A percentile compares a stretch with the other conserved stretches of the same genome.
phyloP scores from a whole-genome alignment of 116 monocot genomes.

The Trichopus zeylanicus region DNA sequence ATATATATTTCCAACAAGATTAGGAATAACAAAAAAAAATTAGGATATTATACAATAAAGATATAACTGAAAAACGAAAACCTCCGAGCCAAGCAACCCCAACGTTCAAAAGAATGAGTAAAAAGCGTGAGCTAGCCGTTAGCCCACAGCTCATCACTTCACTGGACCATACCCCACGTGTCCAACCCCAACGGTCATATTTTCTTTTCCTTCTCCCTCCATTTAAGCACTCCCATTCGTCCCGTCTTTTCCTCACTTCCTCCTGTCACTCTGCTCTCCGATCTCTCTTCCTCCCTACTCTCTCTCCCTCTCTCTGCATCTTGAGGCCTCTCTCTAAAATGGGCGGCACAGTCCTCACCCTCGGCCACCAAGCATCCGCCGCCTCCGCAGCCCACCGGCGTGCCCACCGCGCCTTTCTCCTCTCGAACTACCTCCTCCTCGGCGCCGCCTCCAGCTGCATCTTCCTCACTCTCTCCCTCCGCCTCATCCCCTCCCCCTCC shows the following conservation, averaged over 20 bases:
- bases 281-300: not conserved
- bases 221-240: not conserved
- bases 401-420: slow-evolving; percentile 46
- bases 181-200: no score
- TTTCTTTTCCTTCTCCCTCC: no score
- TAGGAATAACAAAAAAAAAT: no score
- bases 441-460: slow-evolving; percentile 54
- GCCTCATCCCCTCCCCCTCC: slow-evolving; percentile 46
- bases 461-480: slow-evolving; percentile 72
- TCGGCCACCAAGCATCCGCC: not conserved
- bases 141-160: no score
- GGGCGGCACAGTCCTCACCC: not conserved
- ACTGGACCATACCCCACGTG: no score
- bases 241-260: not conserved
- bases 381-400: slow-evolving; percentile 18
- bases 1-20: no score
- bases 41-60: no score
- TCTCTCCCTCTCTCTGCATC: not conserved
- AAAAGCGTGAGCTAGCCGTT: no score
- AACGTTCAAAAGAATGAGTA: no score
- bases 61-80: no score
- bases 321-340: slow-evolving; percentile 8
- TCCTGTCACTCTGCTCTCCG: not conserved
- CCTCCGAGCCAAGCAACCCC: no score
- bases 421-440: slow-evolving; percentile 61